These are phyloP conservation scores for Ascochyta fabae DNA, from an alignment of 2,329 filamentous ascomycete genomes.

Conservation along the genomic window DNA sequence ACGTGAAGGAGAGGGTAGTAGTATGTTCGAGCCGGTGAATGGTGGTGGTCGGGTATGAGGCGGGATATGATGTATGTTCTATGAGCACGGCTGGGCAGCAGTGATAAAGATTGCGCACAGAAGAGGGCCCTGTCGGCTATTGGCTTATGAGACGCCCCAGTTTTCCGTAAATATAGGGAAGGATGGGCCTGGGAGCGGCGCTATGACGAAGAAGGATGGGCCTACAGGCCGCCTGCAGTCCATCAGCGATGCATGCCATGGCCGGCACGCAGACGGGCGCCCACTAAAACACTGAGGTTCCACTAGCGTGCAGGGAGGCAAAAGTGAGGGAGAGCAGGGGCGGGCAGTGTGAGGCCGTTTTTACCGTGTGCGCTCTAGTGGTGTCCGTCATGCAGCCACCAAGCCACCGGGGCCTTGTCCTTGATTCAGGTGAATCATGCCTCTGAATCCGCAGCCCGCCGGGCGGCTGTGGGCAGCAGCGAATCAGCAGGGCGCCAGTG, in stretches of 20 bases:
- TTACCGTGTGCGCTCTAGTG: slow-evolving; percentile 24
- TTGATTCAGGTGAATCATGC: slow-evolving; percentile 36
- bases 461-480: slow-evolving; percentile 30
- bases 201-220: slow-evolving; percentile 48
- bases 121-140: slow-evolving; percentile 30
- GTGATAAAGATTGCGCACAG: slow-evolving; percentile 39
- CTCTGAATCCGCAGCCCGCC: slow-evolving; percentile 29
- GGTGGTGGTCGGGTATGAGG: slow-evolving; percentile 34
- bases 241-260: slow-evolving; percentile 39
- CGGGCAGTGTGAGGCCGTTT: slow-evolving; percentile 25
- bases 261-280: slow-evolving; percentile 33
- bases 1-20: slow-evolving; percentile 31
- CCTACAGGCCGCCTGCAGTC: slow-evolving; percentile 40
- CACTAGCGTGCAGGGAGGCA: slow-evolving; percentile 36
- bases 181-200: slow-evolving; percentile 41
- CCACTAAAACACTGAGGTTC: slow-evolving; percentile 32
- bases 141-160: slow-evolving; percentile 37
- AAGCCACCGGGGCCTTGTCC: slow-evolving; percentile 27
- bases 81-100: slow-evolving; percentile 45
- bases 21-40: slow-evolving; percentile 20
- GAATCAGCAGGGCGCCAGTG: slow-evolving; percentile 29
- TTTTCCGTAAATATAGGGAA: slow-evolving; percentile 49
- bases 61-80: slow-evolving; percentile 48
- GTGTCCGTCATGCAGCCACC: slow-evolving; percentile 30
- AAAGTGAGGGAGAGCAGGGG: slow-evolving; percentile 30